Evolutionary conservation across 1,284 basidiomycete genomes (phyloP).

Genomic region (Heterobasidion irregulare): DNA sequence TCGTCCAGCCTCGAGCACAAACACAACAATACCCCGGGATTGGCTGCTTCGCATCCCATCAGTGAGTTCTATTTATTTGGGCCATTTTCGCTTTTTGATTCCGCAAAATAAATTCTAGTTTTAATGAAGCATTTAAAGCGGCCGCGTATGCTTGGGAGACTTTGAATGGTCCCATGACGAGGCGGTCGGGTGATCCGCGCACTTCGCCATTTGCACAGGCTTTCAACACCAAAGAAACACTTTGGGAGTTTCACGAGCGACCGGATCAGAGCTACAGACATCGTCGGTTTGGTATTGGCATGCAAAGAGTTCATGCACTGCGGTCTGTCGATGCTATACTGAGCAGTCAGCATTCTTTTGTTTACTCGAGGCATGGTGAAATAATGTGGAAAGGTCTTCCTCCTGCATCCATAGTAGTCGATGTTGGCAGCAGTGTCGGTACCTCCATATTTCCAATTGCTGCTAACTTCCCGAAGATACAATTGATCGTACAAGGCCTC

Average conservation of each 20-base stretch:
- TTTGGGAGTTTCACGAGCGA: neutral
- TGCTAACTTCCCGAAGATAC: conserved; percentile 18
- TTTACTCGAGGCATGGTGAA: neutral
- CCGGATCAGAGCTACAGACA: neutral
- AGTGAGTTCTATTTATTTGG: neutral
- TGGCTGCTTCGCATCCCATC: neutral
- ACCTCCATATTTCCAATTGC: conserved; percentile 21
- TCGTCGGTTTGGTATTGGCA: neutral
- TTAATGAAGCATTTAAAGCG: conserved; percentile 20
- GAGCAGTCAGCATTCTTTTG: neutral
- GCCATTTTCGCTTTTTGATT: neutral
- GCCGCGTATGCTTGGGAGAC: conserved; percentile 16
- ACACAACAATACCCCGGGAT: neutral
- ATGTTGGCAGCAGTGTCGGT: conserved; percentile 35
- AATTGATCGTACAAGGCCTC: conserved; percentile 29
- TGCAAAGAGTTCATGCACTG: neutral
- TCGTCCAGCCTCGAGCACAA: neutral
- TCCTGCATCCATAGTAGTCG: conserved; percentile 25
- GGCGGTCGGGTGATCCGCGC: conserved; percentile 8
- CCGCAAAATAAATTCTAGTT: conserved; percentile 7
- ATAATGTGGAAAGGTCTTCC: conserved; percentile 20
- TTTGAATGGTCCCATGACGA: conserved; percentile 12
- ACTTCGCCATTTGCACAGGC: conserved; percentile 11
- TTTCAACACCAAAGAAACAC: conserved; percentile 4
- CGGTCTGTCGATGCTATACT: neutral